phyloP scores from a whole-genome alignment of 345 rosid genomes.

The Eucalyptus cloeziana region DNA sequence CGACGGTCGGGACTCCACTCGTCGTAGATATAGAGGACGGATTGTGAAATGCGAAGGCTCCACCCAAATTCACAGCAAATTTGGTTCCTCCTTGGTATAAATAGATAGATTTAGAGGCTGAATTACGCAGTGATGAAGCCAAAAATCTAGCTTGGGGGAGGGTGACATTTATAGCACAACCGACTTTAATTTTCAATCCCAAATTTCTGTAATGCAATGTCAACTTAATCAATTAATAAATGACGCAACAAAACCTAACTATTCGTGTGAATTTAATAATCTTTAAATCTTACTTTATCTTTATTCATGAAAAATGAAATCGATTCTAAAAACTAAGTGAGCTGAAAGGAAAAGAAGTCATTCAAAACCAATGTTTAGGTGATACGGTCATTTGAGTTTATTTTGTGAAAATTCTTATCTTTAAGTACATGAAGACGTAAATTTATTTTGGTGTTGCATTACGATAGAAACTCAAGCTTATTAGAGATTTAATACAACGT shows the following conservation, averaged over 20 bases:
- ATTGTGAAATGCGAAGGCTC: not conserved
- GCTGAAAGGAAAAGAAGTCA: not conserved
- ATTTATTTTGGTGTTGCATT: not conserved
- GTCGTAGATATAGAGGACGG: not conserved
- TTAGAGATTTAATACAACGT: not conserved
- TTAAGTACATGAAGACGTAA: not conserved
- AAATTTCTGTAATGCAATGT: not conserved
- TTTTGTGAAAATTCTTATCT: not conserved
- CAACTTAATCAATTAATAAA: not conserved
- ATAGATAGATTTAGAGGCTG: not conserved
- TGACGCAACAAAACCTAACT: not conserved
- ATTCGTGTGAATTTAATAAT: not conserved
- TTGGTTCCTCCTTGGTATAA: not conserved
- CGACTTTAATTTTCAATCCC: not conserved
- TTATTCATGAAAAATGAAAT: not conserved
- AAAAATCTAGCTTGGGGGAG: not conserved
- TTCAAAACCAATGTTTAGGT: not conserved
- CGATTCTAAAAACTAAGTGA: not conserved
- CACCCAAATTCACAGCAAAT: not conserved
- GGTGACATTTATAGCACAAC: not conserved
- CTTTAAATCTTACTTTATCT: not conserved
- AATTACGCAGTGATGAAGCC: not conserved
- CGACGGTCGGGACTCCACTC: not conserved
- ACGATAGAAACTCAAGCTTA: not conserved
- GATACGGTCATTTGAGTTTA: not conserved